These are phyloP conservation scores for Aspergillus pseudoglaucus DNA, from an alignment of 2,329 filamentous ascomycete genomes.

Conservation along the genomic window DNA sequence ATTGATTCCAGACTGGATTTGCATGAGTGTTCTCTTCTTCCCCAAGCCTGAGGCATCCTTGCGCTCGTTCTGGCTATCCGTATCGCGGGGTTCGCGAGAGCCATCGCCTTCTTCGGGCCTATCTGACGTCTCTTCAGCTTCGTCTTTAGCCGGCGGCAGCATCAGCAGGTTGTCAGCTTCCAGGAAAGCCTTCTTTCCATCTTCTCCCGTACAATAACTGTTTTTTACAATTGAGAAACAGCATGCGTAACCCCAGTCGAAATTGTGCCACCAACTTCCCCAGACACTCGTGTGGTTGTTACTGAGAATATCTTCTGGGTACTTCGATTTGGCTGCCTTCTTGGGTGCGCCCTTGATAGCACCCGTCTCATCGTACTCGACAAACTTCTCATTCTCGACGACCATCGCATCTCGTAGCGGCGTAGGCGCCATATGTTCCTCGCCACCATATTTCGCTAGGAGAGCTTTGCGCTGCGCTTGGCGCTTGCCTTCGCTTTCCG, in stretches of 20 bases:
- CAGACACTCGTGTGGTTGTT: slow-evolving; percentile 92
- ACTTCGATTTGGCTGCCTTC: slow-evolving; percentile 76
- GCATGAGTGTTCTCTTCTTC: slow-evolving; percentile 69
- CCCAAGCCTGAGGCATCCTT: slow-evolving; percentile 24
- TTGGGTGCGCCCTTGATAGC: slow-evolving; percentile 81
- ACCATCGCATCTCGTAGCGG: slow-evolving; percentile 62
- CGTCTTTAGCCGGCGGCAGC: slow-evolving; percentile 28
- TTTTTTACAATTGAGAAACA: slow-evolving; percentile 93
- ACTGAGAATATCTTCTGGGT: slow-evolving; percentile 75
- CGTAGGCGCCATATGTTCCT: slow-evolving; percentile 55
- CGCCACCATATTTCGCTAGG: slow-evolving; percentile 74
- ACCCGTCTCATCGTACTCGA: slow-evolving; percentile 91
- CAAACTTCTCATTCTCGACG: slow-evolving; percentile 74
- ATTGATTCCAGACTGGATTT: slow-evolving; percentile 70
- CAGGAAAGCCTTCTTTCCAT: slow-evolving; percentile 73
- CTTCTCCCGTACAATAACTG: slow-evolving; percentile 93
- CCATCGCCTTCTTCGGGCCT: slow-evolving; percentile 1
- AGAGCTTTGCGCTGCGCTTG: slow-evolving; percentile 63
- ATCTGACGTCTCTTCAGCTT: slow-evolving; percentile 3
- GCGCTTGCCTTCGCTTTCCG: slow-evolving; percentile 64
- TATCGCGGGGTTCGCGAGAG: slow-evolving; percentile 11
- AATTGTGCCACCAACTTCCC: slow-evolving; percentile 96
- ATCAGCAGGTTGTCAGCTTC: slow-evolving; percentile 60
- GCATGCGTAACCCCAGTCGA: slow-evolving; percentile 93
- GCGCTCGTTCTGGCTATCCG: slow-evolving; percentile 19